Percentiles rank a stretch among this genome's conserved stretches.
Conservation (phyloP, 495 filamentous ascomycete species). For the Penicillium argentinense region DNA sequence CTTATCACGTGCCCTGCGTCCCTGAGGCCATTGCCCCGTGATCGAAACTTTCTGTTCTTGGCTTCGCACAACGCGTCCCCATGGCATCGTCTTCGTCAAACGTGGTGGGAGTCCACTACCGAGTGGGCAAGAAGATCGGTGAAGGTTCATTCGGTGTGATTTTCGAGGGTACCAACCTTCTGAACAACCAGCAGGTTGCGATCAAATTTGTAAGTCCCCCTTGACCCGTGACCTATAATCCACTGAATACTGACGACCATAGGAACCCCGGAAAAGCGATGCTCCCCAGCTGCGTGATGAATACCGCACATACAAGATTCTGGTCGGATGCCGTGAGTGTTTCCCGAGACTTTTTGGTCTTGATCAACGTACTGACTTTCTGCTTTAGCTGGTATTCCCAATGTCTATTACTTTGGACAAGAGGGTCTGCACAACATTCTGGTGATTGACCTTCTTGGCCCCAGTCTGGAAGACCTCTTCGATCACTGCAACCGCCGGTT, state of each 20-base stretch:
- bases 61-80: constrained; percentile 13
- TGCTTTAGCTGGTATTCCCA: constrained; percentile 85
- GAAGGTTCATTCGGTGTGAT: constrained; percentile 99
- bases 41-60: constrained; percentile 22
- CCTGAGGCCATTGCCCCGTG: constrained; percentile 28
- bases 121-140: constrained; percentile 99
- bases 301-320: constrained; percentile 98
- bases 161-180: constrained; percentile 96
- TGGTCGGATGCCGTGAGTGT: constrained; percentile 98
- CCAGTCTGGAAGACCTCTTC: constrained; percentile 95
- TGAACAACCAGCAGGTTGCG: constrained; percentile 99
- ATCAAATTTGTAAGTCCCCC: constrained; percentile 91
- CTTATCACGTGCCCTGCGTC: constrained; percentile 31
- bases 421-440: constrained; percentile 99
- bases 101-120: constrained; percentile 98
- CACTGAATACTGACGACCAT: constrained; percentile 18
- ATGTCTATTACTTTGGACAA: constrained; percentile 99
- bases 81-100: constrained; percentile 98
- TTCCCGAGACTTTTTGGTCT: not conserved
- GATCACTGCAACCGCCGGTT: constrained; percentile 97
- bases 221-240: not conserved
- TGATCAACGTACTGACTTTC: constrained; percentile 19
- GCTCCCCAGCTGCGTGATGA: constrained; percentile 97
- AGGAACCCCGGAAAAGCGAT: constrained; percentile 99
- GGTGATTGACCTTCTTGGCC: constrained; percentile 95